phyloP scores from a whole-genome alignment of 2,329 filamentous ascomycete species.

The Botrytis deweyae region DNA sequence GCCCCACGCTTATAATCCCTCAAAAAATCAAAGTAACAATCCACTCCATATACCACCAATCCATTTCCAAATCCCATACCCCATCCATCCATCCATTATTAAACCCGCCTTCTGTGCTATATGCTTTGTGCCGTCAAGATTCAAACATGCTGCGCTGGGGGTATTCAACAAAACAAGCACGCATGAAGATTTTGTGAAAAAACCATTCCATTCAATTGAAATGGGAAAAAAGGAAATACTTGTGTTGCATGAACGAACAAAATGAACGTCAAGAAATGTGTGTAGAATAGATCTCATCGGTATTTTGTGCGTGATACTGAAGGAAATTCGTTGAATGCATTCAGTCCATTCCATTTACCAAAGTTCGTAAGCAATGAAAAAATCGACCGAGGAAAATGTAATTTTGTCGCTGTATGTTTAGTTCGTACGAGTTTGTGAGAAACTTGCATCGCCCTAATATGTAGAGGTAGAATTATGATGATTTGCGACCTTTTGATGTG shows the following conservation, averaged over 20 bases:
- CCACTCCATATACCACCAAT: constrained; percentile 8
- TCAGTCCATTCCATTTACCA: constrained; percentile 9
- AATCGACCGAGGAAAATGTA: constrained; percentile 11
- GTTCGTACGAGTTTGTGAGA: constrained; percentile 7
- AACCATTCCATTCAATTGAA: constrained; percentile 9
- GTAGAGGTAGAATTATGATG: constrained; percentile 10
- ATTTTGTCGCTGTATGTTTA: constrained; percentile 4
- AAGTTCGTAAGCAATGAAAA: constrained; percentile 18
- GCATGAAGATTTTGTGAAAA: constrained; percentile 16
- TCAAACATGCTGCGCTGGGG: constrained; percentile 23
- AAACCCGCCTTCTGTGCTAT: constrained; percentile 19
- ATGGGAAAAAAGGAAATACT: constrained; percentile 16
- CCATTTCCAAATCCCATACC: constrained; percentile 21
- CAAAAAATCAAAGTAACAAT: constrained; percentile 13
- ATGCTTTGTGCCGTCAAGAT: constrained; percentile 21
- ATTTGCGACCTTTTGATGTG: constrained; percentile 4
- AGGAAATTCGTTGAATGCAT: constrained; percentile 23
- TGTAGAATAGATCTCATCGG: constrained; percentile 11
- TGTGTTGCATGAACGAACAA: constrained; percentile 12
- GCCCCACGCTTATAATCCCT: constrained; percentile 17
- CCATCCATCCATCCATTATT: constrained; percentile 14
- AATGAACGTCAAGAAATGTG: constrained; percentile 14
- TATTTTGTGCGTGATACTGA: constrained; percentile 9
- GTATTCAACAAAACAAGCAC: constrained; percentile 25
- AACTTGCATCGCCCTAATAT: neutral